Evolutionary conservation across 371 early-diverging fungal species (phyloP), one percentile per base, ranked within the genome.

Genomic region (Mortierella sp.): DNA sequence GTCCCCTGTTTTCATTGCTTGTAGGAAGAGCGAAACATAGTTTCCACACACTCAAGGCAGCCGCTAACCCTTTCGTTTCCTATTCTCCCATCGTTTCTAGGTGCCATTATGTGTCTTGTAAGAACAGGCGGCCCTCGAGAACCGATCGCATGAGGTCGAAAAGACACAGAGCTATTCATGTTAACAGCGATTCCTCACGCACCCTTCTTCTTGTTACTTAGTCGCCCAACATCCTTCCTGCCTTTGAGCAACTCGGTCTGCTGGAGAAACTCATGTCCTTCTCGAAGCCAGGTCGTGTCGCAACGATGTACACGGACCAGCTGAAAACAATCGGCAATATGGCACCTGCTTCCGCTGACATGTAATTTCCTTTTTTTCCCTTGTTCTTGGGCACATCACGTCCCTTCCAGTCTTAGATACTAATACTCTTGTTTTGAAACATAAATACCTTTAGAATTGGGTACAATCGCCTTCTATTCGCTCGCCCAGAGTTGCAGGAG

Each of bases 221-320:
- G 64, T 21, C 64, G 1, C 40, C 50, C 3, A 81, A 81, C 48
- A 77, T 81, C 37, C 69, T 81, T 1, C 71, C 81, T 1, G 74
- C 55, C 14, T 71, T 76, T 34, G 77, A 81, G 24, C 81, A 81
- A 44, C 53, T 76, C 14, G 81, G 77, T 1, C 5, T 81, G 14
- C 51, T 57, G 9, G 77, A 81, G 1, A 77, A 81, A 28, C 37
- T 76, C 11, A 24, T 48, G 46, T 40, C 46, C 0, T 10, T 76
- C 43, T 72, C 81, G 1, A 71, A 69, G 26, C 74, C 74, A 37
- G 10, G 46, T 28, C 28, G 37, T 3, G n/a, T 26, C 9, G 21
- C 21, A 24, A 21, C 34, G 3, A n/a, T 79, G 24, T 43, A 40
- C 14, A 31, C 69, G 16, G 59, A 53, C 14, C 50, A 57, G 13